phyloP scores from a whole-genome alignment of 78 protist genomes.

The Cavenderia fasciculata region DNA sequence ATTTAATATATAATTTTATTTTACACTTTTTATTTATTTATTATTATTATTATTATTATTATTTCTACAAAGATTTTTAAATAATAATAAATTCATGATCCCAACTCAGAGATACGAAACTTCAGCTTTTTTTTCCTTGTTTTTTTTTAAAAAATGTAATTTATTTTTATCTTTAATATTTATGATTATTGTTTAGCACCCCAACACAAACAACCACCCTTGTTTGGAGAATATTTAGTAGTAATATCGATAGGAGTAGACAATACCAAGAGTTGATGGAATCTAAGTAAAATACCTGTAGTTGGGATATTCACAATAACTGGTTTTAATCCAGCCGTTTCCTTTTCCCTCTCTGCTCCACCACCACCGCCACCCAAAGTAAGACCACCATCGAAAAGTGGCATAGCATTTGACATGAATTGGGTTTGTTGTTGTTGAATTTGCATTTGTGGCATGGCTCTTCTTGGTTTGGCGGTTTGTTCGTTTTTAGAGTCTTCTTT shows the following conservation, averaged over 20 bases:
- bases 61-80: no score
- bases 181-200: no score
- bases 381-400: not conserved
- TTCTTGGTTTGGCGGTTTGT: not conserved
- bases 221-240: not conserved
- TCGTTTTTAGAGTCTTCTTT: not conserved
- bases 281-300: not conserved
- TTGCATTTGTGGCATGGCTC: not conserved
- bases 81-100: no score
- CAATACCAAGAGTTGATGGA: slow-evolving; percentile 35
- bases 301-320: slow-evolving; percentile 39
- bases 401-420: not conserved
- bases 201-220: no score
- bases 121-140: no score
- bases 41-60: no score
- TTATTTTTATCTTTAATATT: no score
- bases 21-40: no score
- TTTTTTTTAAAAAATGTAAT: no score
- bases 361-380: not conserved
- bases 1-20: no score
- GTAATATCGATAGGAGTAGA: not conserved
- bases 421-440: not conserved
- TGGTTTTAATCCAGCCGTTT: slow-evolving; percentile 50
- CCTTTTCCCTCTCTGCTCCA: not conserved
- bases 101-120: no score